Evolutionary conservation across 2,329 filamentous ascomycete genomes (phyloP).

Genomic region (Didymella lethalis): DNA sequence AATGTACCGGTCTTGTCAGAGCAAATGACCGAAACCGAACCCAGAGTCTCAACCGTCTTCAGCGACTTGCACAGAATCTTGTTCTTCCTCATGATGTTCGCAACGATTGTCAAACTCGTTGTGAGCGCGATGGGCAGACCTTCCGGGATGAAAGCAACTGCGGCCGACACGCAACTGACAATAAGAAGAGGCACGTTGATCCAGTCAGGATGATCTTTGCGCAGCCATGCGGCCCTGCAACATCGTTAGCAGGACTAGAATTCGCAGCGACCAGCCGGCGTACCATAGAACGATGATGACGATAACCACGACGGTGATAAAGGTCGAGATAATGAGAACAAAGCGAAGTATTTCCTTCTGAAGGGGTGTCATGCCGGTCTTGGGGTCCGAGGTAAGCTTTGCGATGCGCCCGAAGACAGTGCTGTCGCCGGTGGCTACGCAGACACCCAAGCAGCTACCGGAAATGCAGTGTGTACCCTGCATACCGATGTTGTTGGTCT

Average conservation of each 20-base stretch:
- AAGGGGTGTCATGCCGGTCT: slow-evolving; percentile 71
- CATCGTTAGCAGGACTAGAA: slow-evolving; percentile 11
- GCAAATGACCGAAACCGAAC: slow-evolving; percentile 75
- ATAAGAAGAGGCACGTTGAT: slow-evolving; percentile 77
- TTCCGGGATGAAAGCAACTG: slow-evolving; percentile 77
- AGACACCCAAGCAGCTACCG: slow-evolving; percentile 70
- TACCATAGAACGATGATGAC: slow-evolving; percentile 73
- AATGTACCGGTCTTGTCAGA: slow-evolving; percentile 80
- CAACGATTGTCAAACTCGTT: slow-evolving; percentile 76
- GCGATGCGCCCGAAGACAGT: slow-evolving; percentile 82
- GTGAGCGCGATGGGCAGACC: slow-evolving; percentile 49
- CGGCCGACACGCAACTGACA: slow-evolving; percentile 68
- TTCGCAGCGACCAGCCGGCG: slow-evolving; percentile 5
- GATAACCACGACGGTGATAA: slow-evolving; percentile 72
- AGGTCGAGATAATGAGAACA: slow-evolving; percentile 71
- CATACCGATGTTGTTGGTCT: slow-evolving; percentile 77
- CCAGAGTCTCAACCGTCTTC: slow-evolving; percentile 79
- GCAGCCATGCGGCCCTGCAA: slow-evolving; percentile 72
- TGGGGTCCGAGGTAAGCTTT: slow-evolving; percentile 73
- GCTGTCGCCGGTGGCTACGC: slow-evolving; percentile 74
- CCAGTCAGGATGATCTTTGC: slow-evolving; percentile 70
- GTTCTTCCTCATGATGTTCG: slow-evolving; percentile 78
- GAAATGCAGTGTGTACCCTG: slow-evolving; percentile 82
- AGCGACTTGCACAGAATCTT: slow-evolving; percentile 81
- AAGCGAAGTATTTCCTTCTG: slow-evolving; percentile 78